Conservation (phyloP, 2,329 filamentous ascomycete genomes). For the Ceratocystis papillata region DNA sequence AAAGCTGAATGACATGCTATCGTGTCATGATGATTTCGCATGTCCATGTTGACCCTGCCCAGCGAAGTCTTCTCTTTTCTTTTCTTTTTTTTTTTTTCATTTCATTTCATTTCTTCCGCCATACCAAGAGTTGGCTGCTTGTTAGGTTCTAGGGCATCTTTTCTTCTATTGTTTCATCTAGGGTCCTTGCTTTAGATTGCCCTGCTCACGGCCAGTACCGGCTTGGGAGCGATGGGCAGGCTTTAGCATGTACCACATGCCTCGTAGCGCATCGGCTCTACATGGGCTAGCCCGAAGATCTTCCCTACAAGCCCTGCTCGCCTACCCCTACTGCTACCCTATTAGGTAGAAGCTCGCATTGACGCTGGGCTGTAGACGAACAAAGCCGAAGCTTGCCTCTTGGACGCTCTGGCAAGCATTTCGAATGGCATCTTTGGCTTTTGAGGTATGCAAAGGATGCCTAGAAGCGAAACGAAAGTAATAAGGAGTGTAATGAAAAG, state of each 20-base stretch:
- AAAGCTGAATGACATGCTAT: too few relatives aligned
- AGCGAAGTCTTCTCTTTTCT: too few relatives aligned
- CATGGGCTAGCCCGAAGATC: constrained; percentile 6
- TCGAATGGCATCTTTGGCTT: not conserved
- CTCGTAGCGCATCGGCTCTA: not conserved
- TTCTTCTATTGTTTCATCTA: constrained; percentile 12
- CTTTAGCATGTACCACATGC: not conserved
- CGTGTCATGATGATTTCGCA: too few relatives aligned
- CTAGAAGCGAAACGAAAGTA: not conserved
- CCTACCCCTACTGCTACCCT: too few relatives aligned
- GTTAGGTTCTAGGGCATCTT: not conserved
- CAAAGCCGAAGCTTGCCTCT: not conserved
- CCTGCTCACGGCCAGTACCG: constrained; percentile 4
- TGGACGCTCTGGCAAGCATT: too few relatives aligned
- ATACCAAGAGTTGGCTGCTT: not conserved
- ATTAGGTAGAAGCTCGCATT: not conserved
- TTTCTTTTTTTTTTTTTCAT: too few relatives aligned
- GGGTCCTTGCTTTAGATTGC: constrained; percentile 14
- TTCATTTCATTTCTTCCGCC: not conserved
- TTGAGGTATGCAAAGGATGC: not conserved
- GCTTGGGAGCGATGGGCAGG: not conserved
- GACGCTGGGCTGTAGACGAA: not conserved
- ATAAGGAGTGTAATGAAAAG: constrained; percentile 4
- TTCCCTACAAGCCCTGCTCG: not conserved
- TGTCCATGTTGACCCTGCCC: too few relatives aligned